Evolutionary conservation across 495 filamentous ascomycete species (phyloP).

Genomic region (Penicillium lividum): DNA sequence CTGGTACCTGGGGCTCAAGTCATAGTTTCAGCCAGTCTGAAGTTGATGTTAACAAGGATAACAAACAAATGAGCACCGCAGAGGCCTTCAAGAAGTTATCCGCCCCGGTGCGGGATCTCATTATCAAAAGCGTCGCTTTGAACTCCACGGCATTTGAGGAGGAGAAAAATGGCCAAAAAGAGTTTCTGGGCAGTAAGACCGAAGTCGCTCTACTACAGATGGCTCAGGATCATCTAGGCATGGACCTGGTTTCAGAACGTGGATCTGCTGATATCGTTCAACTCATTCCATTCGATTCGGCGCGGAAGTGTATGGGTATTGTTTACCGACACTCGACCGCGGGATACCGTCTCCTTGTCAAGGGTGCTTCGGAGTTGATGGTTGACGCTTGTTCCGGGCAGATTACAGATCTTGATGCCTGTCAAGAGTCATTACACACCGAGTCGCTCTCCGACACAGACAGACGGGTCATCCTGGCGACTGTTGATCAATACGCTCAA

Average conservation of each 20-base stretch:
- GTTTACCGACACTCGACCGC: conserved; percentile 57
- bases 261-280: conserved; percentile 60
- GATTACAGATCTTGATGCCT: conserved; percentile 25
- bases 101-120: conserved; percentile 44
- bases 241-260: conserved; percentile 62
- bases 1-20: conserved; percentile 58
- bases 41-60: conserved; percentile 18
- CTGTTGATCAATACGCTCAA: conserved; percentile 58
- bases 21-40: conserved; percentile 50
- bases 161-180: conserved; percentile 53
- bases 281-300: conserved; percentile 68
- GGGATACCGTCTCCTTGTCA: conserved; percentile 64
- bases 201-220: conserved; percentile 67
- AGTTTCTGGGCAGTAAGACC: conserved; percentile 71
- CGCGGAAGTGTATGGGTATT: conserved; percentile 68
- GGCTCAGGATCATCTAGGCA: conserved; percentile 61
- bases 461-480: conserved; percentile 31
- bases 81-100: conserved; percentile 43
- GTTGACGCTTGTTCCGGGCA: conserved; percentile 50
- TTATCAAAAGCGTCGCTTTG: conserved; percentile 61
- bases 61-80: conserved; percentile 22
- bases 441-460: conserved; percentile 36
- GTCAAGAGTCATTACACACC: conserved; percentile 35
- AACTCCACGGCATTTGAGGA: conserved; percentile 71
- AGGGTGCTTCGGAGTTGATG: conserved; percentile 70